Evolutionary conservation across 2,329 filamentous ascomycete species (phyloP), one percentile per base, ranked within the genome.

Genomic region (Fonsecaea pugnacius): DNA sequence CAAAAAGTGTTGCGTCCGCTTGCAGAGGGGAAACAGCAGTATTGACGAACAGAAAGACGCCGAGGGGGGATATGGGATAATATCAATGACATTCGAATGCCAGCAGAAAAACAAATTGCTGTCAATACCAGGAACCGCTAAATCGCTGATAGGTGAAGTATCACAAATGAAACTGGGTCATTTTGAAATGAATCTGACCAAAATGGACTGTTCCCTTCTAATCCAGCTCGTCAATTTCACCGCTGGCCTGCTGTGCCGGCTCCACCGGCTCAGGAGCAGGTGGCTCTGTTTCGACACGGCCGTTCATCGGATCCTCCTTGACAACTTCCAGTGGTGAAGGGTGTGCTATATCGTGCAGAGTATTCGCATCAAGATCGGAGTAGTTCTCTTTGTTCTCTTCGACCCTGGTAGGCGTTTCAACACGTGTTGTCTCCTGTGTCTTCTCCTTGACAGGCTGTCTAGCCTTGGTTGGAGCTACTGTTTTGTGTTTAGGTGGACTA

Each of bases 401-500:
- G 36, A 54, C 14, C 30, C 58, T 46, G 21, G 57, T 55, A 21
- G 58, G 36, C 21, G 56, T 21, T 10, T 62, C 54, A 27, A 64
- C 40, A 27, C 52, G 58, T 55, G 64, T 62, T 38, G 59, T 60
- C 27, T 63, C 60, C 32, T 64, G 58, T 51, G 51, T n/a, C 38
- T 66, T 63, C 40, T 60, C 51, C 36, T 62, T 64, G 16, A 24
- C 16, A 35, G 52, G 38, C 9, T 64, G 53, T 33, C 63, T 68
- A 46, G 52, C 21, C 30, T 66, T 64, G 32, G 60, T 54, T 4
- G 59, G 38, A 21, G 57, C 32, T 16, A 55, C 50, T 36, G 57
- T 32, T 35, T 59, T 59, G 32, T 32, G 30, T 46, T 58, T 67
- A 24, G 78, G 76, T 38, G 78, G 77, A 54, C 75, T 77, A 65